Percentiles rank a stretch among this genome's conserved stretches.
Conservation (phyloP, 306 rosid genomes). For the Cucumis hystrix region DNA sequence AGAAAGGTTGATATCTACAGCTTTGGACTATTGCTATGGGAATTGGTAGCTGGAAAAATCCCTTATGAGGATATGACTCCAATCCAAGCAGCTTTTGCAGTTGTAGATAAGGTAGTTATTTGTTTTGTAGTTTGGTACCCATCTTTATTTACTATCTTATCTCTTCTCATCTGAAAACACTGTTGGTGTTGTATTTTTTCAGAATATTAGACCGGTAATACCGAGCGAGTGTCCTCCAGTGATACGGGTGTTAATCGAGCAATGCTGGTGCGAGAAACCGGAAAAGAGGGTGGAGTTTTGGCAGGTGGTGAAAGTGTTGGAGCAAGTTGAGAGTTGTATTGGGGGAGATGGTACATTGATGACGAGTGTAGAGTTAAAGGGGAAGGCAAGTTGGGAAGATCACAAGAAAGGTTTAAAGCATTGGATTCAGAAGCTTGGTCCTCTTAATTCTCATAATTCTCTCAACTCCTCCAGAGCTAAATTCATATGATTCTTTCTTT, state of each 20-base stretch:
- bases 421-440: constrained; percentile 85
- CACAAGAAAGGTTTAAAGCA: constrained; percentile 77
- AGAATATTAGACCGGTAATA: constrained; percentile 65
- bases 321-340: constrained; percentile 59
- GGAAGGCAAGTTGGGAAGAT: constrained; percentile 35
- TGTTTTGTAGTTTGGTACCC: background rate
- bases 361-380: constrained; percentile 21
- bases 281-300: constrained; percentile 85
- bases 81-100: constrained; percentile 95
- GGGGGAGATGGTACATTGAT: constrained; percentile 55
- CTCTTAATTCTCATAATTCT: constrained; percentile 27
- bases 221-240: constrained; percentile 56
- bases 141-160: background rate
- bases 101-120: constrained; percentile 62
- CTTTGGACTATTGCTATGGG: constrained; percentile 87
- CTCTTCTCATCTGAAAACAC: background rate
- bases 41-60: constrained; percentile 63
- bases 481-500: constrained; percentile 43
- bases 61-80: constrained; percentile 96
- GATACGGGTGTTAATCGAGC: constrained; percentile 71
- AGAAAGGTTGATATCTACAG: constrained; percentile 83
- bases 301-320: constrained; percentile 83
- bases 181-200: constrained; percentile 5
- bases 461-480: constrained; percentile 50
- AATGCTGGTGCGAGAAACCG: constrained; percentile 73